Percentiles rank a stretch among this genome's conserved stretches.
Evolutionary conservation across 2,329 filamentous ascomycete genomes (phyloP).

Genomic region (Penicillium sclerotigenum): DNA sequence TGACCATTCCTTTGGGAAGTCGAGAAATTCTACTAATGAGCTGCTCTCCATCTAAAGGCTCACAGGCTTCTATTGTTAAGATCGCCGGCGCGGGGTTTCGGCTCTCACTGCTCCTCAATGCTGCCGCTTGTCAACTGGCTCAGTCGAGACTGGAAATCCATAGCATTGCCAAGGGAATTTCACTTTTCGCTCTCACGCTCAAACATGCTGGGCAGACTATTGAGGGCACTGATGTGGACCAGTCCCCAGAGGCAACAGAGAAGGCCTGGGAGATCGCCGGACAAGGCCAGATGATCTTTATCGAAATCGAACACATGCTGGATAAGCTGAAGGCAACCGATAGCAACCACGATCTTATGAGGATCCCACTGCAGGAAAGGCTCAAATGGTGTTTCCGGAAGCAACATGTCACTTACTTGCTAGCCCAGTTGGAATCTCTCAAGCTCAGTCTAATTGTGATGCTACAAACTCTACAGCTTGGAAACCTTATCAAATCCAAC

Average conservation of each 20-base stretch:
- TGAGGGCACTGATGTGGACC: constrained; percentile 30
- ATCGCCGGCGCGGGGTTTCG: constrained; percentile 37
- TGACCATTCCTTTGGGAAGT: background rate
- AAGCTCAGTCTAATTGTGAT: constrained; percentile 43
- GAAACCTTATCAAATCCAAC: constrained; percentile 30
- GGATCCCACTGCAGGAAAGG: constrained; percentile 33
- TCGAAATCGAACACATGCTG: constrained; percentile 44
- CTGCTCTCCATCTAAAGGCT: constrained; percentile 5
- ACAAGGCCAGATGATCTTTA: constrained; percentile 40
- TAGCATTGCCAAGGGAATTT: constrained; percentile 42
- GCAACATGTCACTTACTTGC: constrained; percentile 41
- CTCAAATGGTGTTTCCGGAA: constrained; percentile 44
- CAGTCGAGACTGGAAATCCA: constrained; percentile 41
- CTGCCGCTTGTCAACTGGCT: constrained; percentile 41
- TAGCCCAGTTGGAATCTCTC: constrained; percentile 42
- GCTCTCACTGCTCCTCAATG: constrained; percentile 43
- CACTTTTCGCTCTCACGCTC: constrained; percentile 40
- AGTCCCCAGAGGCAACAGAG: constrained; percentile 33
- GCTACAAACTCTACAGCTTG: constrained; percentile 40
- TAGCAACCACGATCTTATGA: constrained; percentile 22
- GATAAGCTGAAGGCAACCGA: constrained; percentile 33
- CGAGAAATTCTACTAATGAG: background rate
- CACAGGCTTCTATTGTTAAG: constrained; percentile 22
- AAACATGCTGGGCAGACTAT: constrained; percentile 39
- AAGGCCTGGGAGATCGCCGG: constrained; percentile 39